phyloP scores from a whole-genome alignment of 1,284 basidiomycete species.

The Ganoderma multipileum region DNA sequence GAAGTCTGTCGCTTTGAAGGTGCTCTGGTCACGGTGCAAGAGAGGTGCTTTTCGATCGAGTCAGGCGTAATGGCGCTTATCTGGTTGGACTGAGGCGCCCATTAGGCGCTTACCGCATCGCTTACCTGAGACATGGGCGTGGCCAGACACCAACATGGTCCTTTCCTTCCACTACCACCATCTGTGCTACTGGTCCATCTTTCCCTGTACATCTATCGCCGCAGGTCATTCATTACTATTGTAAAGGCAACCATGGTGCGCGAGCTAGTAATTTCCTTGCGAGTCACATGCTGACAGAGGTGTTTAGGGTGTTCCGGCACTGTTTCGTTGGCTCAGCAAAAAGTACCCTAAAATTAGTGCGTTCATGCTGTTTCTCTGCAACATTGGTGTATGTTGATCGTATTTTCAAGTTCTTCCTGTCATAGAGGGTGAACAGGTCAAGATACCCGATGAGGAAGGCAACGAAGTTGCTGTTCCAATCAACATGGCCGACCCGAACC shows the following conservation, averaged over 20 bases:
- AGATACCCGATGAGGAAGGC: constrained; percentile 74
- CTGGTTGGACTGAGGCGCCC: neutral
- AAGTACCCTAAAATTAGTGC: constrained; percentile 95
- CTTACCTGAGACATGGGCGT: constrained; percentile 3
- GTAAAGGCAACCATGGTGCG: constrained; percentile 29
- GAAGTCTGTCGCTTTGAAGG: constrained; percentile 14
- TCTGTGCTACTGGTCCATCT: neutral
- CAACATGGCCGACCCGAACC: constrained; percentile 87
- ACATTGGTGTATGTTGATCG: constrained; percentile 8
- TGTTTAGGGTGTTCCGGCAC: constrained; percentile 87
- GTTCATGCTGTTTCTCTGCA: constrained; percentile 35
- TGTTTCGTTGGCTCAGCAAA: constrained; percentile 95
- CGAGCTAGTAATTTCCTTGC: neutral
- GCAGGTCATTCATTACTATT: neutral
- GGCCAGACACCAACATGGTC: neutral
- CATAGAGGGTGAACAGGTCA: constrained; percentile 81
- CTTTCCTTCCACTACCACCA: constrained; percentile 12
- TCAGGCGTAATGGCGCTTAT: constrained; percentile 21
- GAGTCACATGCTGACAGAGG: constrained; percentile 2
- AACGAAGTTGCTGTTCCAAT: constrained; percentile 78
- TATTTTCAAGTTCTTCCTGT: constrained; percentile 72
- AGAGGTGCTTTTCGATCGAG: constrained; percentile 34
- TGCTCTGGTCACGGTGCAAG: constrained; percentile 9
- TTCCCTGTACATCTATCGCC: neutral
- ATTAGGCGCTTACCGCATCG: neutral